phyloP scores from a whole-genome alignment of 2,329 filamentous ascomycete species.

The Xylariaceae sp. region DNA sequence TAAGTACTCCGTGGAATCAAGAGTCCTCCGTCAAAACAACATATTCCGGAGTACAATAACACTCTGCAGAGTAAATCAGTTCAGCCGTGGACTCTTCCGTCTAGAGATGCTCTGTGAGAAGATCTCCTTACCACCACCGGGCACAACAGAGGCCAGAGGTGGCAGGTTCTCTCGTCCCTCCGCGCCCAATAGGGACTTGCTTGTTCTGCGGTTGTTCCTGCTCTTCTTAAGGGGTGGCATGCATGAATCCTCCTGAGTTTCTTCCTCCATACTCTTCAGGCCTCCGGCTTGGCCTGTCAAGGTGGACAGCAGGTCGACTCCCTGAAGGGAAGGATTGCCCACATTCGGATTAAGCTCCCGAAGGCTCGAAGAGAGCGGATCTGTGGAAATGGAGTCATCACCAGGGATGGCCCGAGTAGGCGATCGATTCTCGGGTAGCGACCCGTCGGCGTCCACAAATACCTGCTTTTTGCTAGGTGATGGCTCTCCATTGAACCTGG shows the following conservation, averaged over 20 bases:
- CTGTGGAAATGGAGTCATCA: constrained; percentile 20
- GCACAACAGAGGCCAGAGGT: constrained; percentile 27
- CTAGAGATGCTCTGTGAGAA: constrained; percentile 43
- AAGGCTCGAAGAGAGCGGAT: constrained; percentile 41
- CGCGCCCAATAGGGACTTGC: constrained; percentile 31
- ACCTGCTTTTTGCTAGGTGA: constrained; percentile 37
- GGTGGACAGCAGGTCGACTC: constrained; percentile 42
- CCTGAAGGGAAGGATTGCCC: constrained; percentile 35
- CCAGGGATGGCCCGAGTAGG: constrained; percentile 24
- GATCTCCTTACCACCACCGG: constrained; percentile 32
- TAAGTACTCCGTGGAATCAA: no score
- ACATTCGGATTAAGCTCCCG: constrained; percentile 53
- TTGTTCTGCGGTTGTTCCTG: constrained; percentile 31
- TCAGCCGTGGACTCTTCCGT: constrained; percentile 52
- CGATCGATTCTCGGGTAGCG: constrained; percentile 24
- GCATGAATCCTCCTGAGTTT: constrained; percentile 34
- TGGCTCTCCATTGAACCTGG: constrained; percentile 35
- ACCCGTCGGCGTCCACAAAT: constrained; percentile 38
- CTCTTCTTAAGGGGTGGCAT: constrained; percentile 46
- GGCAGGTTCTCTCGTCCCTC: constrained; percentile 51
- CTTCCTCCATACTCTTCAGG: constrained; percentile 8
- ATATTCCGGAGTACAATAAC: no score
- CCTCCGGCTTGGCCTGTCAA: constrained; percentile 34
- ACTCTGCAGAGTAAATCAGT: constrained; percentile 16
- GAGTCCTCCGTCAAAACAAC: no score